phyloP scores from a whole-genome alignment of 2,329 filamentous ascomycete genomes.

The Ampelomyces quisqualis region DNA sequence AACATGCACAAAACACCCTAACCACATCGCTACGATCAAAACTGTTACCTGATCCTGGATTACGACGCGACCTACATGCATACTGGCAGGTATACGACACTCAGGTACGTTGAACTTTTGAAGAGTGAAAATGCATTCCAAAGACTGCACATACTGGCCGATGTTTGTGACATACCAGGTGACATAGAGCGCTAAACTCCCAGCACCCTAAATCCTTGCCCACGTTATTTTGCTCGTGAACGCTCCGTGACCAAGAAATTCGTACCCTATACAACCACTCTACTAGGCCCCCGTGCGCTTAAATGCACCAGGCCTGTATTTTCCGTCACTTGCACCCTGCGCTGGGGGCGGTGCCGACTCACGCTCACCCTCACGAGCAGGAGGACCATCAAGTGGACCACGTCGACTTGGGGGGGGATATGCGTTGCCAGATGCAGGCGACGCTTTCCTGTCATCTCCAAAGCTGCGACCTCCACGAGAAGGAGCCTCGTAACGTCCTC shows the following conservation, averaged over 20 bases:
- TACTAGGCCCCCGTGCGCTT: conserved; percentile 20
- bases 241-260: conserved; percentile 4
- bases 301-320: conserved; percentile 46
- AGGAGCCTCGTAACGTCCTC: conserved; percentile 35
- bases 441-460: conserved; percentile 35
- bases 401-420: conserved; percentile 35
- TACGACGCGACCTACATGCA: no score
- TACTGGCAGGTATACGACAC: no score
- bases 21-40: no score
- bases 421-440: conserved; percentile 34
- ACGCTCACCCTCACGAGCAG: conserved; percentile 25
- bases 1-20: no score
- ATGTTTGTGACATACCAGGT: conserved; percentile 3
- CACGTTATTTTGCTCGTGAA: conserved; percentile 1
- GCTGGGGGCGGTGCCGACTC: conserved; percentile 28
- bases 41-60: no score
- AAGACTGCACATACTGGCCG: conserved; percentile 1
- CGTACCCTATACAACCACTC: conserved; percentile 4
- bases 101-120: no score
- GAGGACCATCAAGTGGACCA: conserved; percentile 21
- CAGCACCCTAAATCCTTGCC: conserved; percentile 1
- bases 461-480: conserved; percentile 29
- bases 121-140: conserved; percentile 1
- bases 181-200: conserved; percentile 3
- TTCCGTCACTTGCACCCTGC: conserved; percentile 37